Conservation (phyloP, 345 rosid species). For the Psidium friedrichsthalianum region DNA sequence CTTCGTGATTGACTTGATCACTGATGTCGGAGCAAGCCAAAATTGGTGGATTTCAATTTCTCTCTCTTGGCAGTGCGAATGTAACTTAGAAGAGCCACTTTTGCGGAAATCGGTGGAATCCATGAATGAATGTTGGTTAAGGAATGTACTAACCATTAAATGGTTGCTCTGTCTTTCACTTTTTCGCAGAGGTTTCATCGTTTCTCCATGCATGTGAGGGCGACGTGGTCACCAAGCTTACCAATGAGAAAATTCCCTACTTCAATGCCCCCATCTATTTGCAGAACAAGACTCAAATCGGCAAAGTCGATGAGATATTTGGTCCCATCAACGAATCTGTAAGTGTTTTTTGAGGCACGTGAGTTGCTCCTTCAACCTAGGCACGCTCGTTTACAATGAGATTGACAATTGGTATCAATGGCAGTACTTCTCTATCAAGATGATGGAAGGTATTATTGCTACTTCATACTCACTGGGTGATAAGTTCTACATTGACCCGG, state of each 20-base stretch:
- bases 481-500: slow-evolving; percentile 78
- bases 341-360: slow-evolving; percentile 3
- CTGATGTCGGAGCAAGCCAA: not conserved
- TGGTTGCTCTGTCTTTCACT: not conserved
- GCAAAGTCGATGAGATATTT: slow-evolving; percentile 92
- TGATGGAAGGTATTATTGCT: slow-evolving; percentile 95
- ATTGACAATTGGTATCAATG: not conserved
- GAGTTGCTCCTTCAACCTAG: not conserved
- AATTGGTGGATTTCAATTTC: not conserved
- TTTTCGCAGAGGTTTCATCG: slow-evolving; percentile 53
- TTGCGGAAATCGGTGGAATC: not conserved
- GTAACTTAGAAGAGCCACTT: not conserved
- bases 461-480: slow-evolving; percentile 65
- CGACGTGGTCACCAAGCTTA: slow-evolving; percentile 89
- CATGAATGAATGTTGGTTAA: not conserved
- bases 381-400: not conserved
- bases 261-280: slow-evolving; percentile 83
- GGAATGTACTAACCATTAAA: not conserved
- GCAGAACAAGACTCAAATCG: slow-evolving; percentile 85
- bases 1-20: not conserved
- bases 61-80: not conserved
- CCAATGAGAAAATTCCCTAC: slow-evolving; percentile 68
- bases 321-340: slow-evolving; percentile 97
- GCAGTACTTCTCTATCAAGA: slow-evolving; percentile 70
- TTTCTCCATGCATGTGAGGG: slow-evolving; percentile 91